These are phyloP conservation scores for Tuber microsphaerosporum DNA, from an alignment of 495 filamentous ascomycete genomes.

Conservation along the genomic window DNA sequence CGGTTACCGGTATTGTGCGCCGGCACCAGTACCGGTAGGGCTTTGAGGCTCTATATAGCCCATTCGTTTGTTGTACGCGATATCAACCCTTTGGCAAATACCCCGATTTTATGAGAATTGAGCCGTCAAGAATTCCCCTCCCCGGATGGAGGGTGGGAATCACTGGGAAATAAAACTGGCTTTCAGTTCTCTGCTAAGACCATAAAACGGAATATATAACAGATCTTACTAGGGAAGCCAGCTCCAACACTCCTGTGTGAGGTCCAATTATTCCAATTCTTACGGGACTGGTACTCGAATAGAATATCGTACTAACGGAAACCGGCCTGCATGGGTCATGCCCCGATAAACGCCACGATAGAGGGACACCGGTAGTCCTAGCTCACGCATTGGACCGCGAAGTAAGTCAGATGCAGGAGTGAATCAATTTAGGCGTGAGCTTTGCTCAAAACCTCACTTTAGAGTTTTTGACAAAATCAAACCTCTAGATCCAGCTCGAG, in stretches of 20 bases:
- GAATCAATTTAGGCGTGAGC: neutral
- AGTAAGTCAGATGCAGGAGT: neutral
- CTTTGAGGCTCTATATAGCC: neutral
- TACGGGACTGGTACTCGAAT: neutral
- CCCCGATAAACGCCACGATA: neutral
- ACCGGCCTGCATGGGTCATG: neutral
- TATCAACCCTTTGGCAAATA: neutral
- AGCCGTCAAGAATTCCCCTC: neutral
- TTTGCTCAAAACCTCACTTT: neutral
- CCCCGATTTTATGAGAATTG: neutral
- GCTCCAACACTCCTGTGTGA: neutral
- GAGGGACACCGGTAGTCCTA: too few relatives aligned
- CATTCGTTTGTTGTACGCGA: neutral
- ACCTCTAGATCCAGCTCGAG: neutral
- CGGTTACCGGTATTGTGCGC: too few relatives aligned
- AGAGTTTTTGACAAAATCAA: neutral
- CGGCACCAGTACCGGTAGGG: too few relatives aligned
- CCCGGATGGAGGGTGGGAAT: neutral
- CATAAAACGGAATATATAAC: neutral
- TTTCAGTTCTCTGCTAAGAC: neutral
- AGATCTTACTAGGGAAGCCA: neutral
- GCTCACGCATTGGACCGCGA: neutral
- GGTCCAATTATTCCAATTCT: neutral
- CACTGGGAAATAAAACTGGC: neutral
- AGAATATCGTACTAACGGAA: neutral